Base-by-base conservation (phyloP, 2,329 filamentous ascomycete species). In the Scedosporium dehoogii region DNA sequence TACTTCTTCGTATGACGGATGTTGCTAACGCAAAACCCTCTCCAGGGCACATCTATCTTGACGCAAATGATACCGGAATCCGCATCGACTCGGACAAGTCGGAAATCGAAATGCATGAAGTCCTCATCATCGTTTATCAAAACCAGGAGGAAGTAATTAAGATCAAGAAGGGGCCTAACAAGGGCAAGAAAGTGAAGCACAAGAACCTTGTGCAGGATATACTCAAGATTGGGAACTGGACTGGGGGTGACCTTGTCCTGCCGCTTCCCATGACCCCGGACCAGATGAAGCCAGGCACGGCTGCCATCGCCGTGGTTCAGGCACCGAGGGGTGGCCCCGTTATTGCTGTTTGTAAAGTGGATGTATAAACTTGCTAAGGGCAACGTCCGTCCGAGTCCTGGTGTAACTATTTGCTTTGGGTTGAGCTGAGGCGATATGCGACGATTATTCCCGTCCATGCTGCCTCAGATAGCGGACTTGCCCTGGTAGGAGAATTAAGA, bases 211-310 rank as follows among this genome's bases (percentile, higher is more conserved):
- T 74, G 1, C 68, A 67, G 38, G 68, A 69, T 25, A 61, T 73
- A 6, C 65, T 65, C 58, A 74, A 73, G 67, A 67, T 73, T 63
- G 73, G 73, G 5, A 70, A 74, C 62, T 75, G 72, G 72, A 65
- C 41, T 18, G 72, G 72, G 1, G 72, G 72, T 2, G 68, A 73
- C 61, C 41, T 70, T 3, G 68, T 67, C 1, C 42, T 70, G 5
- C 51, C 66, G 4, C 65, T 73, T 56, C 71, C 71, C 5, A 38
- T 64, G 9, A 55, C 65, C 12, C 63, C 64, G n/a, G 62, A 65
- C 3, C 58, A 66, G 59, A 68, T 66, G 65, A 63, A 64, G 58
- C 63, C 66, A 23, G 69, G 68, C 3, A 66, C 69, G 25, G 68
- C 68, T 41, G 69, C 69, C 46, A 70, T 70, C 16, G 68, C 68